Base-by-base conservation (phyloP, 2,329 filamentous ascomycete genomes). In the Microcera coccophila region DNA sequence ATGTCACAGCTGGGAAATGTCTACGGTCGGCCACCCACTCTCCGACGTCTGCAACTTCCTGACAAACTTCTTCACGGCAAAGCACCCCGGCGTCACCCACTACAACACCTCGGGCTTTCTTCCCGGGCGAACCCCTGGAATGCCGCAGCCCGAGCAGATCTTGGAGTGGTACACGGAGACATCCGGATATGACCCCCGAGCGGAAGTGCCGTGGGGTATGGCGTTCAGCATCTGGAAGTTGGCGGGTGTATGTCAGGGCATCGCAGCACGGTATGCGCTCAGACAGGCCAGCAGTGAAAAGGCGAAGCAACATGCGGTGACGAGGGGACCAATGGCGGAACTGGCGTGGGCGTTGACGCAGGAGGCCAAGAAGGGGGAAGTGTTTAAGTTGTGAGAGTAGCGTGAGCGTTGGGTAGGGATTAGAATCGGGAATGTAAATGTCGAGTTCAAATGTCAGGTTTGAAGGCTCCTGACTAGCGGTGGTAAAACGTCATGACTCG, bases 11-110 rank as follows among this genome's bases (percentile, higher is more conserved):
- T 97, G 91, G 91, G 93, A 97, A 71, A 95, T 98, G 89, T 90
- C 89, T 26, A 97, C 93, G 0, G 84, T 96, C 41, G 93, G 93
- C n/a, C 91, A 98, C 64, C 93, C 93, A 1, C 78, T 97, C 17
- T 91, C 87, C 5, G 93, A 98, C 63, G 72, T 97, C 31, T 83
- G 84, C 64, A 97, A 97, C 67, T 73, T 97, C 15, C 50, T 71
- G 39, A 69, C 59, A 41, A 67, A 64, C 39, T 72, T 68, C 55
- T 69, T 64, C 59, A 62, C 61, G 39, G 62, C 66, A 24, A 54
- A 59, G 38, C 38, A 54, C 24, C 38, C 50, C 10, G 55, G 48
- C 18, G 48, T 54, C 8, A 43, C 50, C 5, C 50, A 54, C 15
- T 45, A 52, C 41, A 67, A 58, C 49, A 45, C 68, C 49, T 58